Evolutionary conservation across 345 rosid species (phyloP).

Genomic region (Citrus inodora): DNA sequence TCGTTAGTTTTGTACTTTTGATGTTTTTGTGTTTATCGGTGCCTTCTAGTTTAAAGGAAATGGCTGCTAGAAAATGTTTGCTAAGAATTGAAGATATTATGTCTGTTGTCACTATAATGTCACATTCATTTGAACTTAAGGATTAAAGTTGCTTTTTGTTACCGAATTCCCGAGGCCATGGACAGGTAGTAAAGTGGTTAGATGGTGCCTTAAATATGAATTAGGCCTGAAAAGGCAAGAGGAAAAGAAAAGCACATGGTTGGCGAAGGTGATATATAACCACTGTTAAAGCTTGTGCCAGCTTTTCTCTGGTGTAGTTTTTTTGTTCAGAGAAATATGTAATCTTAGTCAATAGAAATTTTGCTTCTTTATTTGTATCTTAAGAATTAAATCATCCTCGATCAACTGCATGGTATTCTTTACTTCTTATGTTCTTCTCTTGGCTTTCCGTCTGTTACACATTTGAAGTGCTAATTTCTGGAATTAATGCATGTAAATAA

Average conservation of each 20-base stretch:
- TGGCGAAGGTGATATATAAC: background rate
- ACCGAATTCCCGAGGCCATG: background rate
- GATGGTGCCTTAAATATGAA: background rate
- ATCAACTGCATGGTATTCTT: background rate
- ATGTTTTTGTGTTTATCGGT: background rate
- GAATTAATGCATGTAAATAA: background rate
- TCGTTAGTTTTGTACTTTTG: background rate
- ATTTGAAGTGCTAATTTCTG: conserved; percentile 1
- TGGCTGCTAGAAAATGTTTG: background rate
- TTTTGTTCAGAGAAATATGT: too few species aligned
- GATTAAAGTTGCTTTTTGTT: background rate
- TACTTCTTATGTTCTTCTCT: background rate
- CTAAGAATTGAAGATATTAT: background rate
- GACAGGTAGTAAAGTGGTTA: conserved; percentile 4
- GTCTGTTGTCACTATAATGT: background rate
- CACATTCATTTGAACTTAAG: background rate
- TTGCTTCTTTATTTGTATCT: background rate
- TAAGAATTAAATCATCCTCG: background rate
- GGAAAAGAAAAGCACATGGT: background rate
- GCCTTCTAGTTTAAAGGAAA: background rate
- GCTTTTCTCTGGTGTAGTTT: background rate
- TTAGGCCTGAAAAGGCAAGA: background rate
- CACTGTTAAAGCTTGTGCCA: background rate
- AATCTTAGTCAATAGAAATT: background rate
- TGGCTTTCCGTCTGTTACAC: background rate